Evolutionary conservation across 495 filamentous ascomycete genomes (phyloP).

Genomic region (Podospora fimiseda): DNA sequence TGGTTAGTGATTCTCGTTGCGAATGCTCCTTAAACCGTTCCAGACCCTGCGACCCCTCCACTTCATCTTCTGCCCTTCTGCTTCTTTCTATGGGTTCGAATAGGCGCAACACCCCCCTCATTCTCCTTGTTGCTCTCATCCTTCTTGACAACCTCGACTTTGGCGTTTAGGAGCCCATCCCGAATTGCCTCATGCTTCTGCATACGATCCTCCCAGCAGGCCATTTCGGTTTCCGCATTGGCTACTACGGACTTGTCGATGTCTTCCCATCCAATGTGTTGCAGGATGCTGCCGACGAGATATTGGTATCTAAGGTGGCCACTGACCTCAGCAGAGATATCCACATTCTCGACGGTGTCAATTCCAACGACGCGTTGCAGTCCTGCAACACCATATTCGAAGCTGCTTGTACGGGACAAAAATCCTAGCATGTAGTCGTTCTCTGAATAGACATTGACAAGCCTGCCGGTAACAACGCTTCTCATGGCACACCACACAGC

Average conservation of each 20-base stretch:
- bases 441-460: slow-evolving; percentile 55
- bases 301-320: slow-evolving; percentile 51
- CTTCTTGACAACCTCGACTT: slow-evolving; percentile 6
- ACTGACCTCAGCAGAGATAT: slow-evolving; percentile 48
- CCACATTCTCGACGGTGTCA: slow-evolving; percentile 51
- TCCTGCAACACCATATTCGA: slow-evolving; percentile 53
- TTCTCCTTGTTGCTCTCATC: slow-evolving; percentile 16
- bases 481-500: slow-evolving; percentile 48
- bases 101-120: slow-evolving; percentile 14
- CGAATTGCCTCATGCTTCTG: slow-evolving; percentile 25
- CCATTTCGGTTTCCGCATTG: slow-evolving; percentile 32
- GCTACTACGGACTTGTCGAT: slow-evolving; percentile 39
- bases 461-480: slow-evolving; percentile 48
- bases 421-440: slow-evolving; percentile 58
- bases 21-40: background rate
- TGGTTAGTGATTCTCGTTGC: background rate
- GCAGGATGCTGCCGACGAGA: slow-evolving; percentile 48
- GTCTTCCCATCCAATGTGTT: slow-evolving; percentile 52
- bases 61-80: slow-evolving; percentile 20
- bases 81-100: slow-evolving; percentile 25
- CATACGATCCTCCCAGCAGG: slow-evolving; percentile 17
- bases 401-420: slow-evolving; percentile 47
- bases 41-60: background rate
- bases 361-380: slow-evolving; percentile 49
- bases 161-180: slow-evolving; percentile 11